These are phyloP conservation scores for Citrus trifoliata DNA, from an alignment of 345 rosid species.

Conservation along the genomic window DNA sequence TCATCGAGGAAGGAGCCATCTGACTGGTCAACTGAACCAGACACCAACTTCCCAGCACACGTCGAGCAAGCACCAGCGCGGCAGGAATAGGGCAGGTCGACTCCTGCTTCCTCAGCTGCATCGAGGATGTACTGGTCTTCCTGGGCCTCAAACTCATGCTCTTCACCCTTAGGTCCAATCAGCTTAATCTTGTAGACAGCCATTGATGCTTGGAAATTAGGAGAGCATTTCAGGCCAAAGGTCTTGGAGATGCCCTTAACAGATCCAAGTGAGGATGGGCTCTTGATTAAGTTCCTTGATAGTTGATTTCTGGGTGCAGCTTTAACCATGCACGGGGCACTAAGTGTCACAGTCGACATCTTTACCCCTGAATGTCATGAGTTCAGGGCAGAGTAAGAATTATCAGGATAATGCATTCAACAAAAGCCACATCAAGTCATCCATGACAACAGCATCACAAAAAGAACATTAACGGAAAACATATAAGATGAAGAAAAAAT, in stretches of 20 bases:
- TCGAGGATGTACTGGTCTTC: slow-evolving; percentile 71
- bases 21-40: slow-evolving; percentile 70
- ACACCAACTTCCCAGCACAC: slow-evolving; percentile 65
- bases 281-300: slow-evolving; percentile 21
- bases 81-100: slow-evolving; percentile 87
- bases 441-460: background rate
- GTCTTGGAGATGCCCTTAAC: slow-evolving; percentile 44
- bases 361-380: slow-evolving; percentile 12
- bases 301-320: slow-evolving; percentile 36
- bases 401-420: background rate
- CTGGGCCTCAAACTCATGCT: slow-evolving; percentile 53
- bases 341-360: slow-evolving; percentile 47
- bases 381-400: background rate
- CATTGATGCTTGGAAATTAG: slow-evolving; percentile 45
- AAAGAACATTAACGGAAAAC: background rate
- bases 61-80: slow-evolving; percentile 92
- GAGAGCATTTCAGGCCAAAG: slow-evolving; percentile 57
- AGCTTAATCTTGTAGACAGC: slow-evolving; percentile 72
- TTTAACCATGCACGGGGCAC: slow-evolving; percentile 45
- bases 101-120: slow-evolving; percentile 74
- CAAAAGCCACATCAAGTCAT: background rate
- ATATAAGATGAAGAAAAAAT: no score
- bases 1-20: slow-evolving; percentile 90
- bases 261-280: slow-evolving; percentile 43
- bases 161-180: slow-evolving; percentile 63